Evolutionary conservation across 768 basidiomycete species (phyloP), one percentile per base, ranked within the genome.

Genomic region (Termitomyces sp.): DNA sequence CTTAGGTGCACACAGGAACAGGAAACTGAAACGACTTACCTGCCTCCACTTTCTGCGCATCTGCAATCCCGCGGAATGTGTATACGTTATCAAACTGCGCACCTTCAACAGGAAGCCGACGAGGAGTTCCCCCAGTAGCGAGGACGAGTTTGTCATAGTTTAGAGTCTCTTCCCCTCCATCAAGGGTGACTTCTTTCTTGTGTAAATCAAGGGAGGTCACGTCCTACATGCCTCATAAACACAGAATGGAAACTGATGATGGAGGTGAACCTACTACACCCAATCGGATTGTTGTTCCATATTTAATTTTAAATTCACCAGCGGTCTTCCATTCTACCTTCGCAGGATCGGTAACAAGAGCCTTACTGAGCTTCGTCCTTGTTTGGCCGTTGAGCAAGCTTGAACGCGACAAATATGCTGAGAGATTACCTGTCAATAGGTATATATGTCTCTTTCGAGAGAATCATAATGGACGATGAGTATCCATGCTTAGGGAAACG

Each of bases 361-460:
- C 85, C 71, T 97, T 96, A 72, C 91, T 92, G 54, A 96, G 77
- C 73, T 90, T 95, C 42, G 95, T 95, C 58, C 92, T 90, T 14
- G 54, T 62, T n/a, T 49, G 50, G 21, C 19, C 48, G 40, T 46
- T 57, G 54, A 51, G 25, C 43, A 43, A 59, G 32, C 5, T 21
- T 34, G 17, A 9, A 19, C 14, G 57, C 19, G 34, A 53, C 41
- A 38, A 41, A 25, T n/a, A 34, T 14, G 41, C 23, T 50, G 51
- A 31, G 34, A 29, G 59, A 65, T 25, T 54, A 85, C 90, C 93
- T 81, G 72, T 97, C 95, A 59, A 95, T 89, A 2, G 95, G 94
- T 10, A 86, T 77, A 69, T 94, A 76, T 1, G 76, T 71, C 72
- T 97, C 95, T 65, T 86, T 85, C n/a, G 87, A 83, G 25, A 95